Evolutionary conservation across 2,329 filamentous ascomycete species (phyloP), one percentile per base, ranked within the genome.

Genomic region (Colletotrichum zoysiae): DNA sequence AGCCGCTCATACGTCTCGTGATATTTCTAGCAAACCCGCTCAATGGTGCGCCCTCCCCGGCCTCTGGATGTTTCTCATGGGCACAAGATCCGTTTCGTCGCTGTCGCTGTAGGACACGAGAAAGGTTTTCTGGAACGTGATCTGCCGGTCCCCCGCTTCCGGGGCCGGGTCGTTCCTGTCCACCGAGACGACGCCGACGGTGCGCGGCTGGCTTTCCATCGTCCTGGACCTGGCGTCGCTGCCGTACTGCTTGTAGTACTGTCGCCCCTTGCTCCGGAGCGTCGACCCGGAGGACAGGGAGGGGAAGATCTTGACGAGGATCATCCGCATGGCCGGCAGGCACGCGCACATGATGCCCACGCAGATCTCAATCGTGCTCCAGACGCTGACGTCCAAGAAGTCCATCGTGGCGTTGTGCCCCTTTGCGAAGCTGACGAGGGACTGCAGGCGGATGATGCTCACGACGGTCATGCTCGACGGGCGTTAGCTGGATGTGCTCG

Each of bases 321-420:
- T 72, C 23, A 79, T 75, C 2, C 78, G 77, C 0, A 81, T 68
- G 4, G 79, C 74, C 0, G 81, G 81, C 74, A 82, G 75, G 51
- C 79, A 81, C 9, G 79, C 77, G 70, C 81, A 82, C 42, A 82
- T 80, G 68, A 82, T 80, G 3, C 79, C 80, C 11, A 81, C 76
- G 68, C 78, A 79, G 72, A 81, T 77, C 67, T 82, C 81, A n/a
- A 82, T 74, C 0, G 76, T 79, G 6, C 80, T 81, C 81, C 81
- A 82, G 23, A 77, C 60, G 44, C 74, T 75, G 35, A 78, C 73
- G 12, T 76, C 76, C 46, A 73, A 71, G 53, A 76, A 74, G 20
- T 77, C 76, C 74, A 75, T 77, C 0, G 77, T 76, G 16, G 75
- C 67, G 55, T 78, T 77, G 26, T 58, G 51, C 2, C 74, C 74